Conservation (phyloP, 352 stramenopile genomes). For the Pythium coloratum region DNA sequence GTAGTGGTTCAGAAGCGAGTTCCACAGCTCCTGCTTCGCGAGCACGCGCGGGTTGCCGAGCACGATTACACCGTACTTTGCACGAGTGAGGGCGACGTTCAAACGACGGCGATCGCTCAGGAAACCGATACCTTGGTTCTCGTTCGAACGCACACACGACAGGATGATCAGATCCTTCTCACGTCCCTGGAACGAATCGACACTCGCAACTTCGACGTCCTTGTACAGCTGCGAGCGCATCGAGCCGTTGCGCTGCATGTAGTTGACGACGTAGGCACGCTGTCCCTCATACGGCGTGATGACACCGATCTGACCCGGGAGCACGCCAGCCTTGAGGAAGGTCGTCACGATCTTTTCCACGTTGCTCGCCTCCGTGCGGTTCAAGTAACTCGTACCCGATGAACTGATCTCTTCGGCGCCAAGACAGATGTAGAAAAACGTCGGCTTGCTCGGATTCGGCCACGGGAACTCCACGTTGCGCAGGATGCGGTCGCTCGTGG, state of each 20-base stretch:
- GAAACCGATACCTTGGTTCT: slow-evolving; percentile 99
- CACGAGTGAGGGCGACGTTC: slow-evolving; percentile 98
- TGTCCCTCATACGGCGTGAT: slow-evolving; percentile 99
- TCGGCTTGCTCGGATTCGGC: slow-evolving; percentile 96
- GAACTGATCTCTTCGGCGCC: slow-evolving; percentile 98
- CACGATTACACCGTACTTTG: slow-evolving; percentile 98
- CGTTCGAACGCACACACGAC: slow-evolving; percentile 98
- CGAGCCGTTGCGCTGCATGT: slow-evolving; percentile 96
- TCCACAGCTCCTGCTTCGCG: slow-evolving; percentile 97
- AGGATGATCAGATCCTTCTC: slow-evolving; percentile 99
- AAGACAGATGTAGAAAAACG: slow-evolving; percentile 97
- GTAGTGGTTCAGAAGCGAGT: slow-evolving; percentile 96
- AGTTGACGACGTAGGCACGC: slow-evolving; percentile 97
- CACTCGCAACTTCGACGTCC: slow-evolving; percentile 98
- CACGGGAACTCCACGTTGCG: slow-evolving; percentile 95
- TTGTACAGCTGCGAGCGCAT: slow-evolving; percentile 95
- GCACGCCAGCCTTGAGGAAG: slow-evolving; percentile 93
- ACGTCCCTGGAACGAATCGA: slow-evolving; percentile 99
- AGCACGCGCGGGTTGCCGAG: slow-evolving; percentile 97
- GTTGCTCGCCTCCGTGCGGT: slow-evolving; percentile 97
- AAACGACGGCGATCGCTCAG: slow-evolving; percentile 97
- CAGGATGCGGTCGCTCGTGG: slow-evolving; percentile 91
- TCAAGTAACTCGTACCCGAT: slow-evolving; percentile 98
- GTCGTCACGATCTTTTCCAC: slow-evolving; percentile 98
- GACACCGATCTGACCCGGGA: slow-evolving; percentile 93